Base-by-base conservation (phyloP, 1,284 basidiomycete species). In the Amylostereum areolatum region DNA sequence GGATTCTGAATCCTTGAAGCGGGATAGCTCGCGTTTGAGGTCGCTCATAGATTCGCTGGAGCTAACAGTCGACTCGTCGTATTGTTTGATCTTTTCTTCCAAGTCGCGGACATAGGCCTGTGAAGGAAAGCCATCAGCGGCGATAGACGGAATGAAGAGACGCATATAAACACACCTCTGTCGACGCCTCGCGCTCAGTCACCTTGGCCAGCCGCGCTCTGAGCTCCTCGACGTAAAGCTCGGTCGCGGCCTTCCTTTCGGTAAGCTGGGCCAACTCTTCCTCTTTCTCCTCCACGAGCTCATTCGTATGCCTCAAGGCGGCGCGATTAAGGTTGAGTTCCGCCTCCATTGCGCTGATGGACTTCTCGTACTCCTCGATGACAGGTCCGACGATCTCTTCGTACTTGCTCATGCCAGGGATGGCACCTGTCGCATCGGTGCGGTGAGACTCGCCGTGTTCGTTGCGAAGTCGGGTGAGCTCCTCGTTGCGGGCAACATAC, bases 301-400 rank as follows among this genome's bases (percentile, higher is more conserved):
- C 91, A 64, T 96, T 96, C 46, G 92, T 91, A 63, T 93, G 87
- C 43, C 89, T 74, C 58, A 97, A 71, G 12, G 94, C 93, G 1
- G 91, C 92, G 53, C 90, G 82, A 57, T 92, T 92, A 47, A 97
- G 76, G 59, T 83, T 92, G 49, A 97, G 79, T 66, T 98, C 90
- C 1, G 94, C 92, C 66, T 99, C 97, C 74, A 99, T 88, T 2
- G 92, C 87, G 43, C 86, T 84, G 56, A 99, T 95, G 1, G 94
- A 93, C 75, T 96, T 95, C 72, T 99, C 96, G 68, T 99, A 99
- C 72, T 98, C 96, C 66, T 96, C 88, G 50, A 99, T 97, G 59
- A 99, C 93, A 5, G 96, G 96, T 34, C 94, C 95, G 24, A 98
- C 94, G 50, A 97, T 96, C 65, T 94, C 90, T 61, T 97, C 91